Evolutionary conservation across 139 green algal genomes (phyloP), one percentile per base, ranked within the genome.

Genomic region (Tetradesmus obliquus): DNA sequence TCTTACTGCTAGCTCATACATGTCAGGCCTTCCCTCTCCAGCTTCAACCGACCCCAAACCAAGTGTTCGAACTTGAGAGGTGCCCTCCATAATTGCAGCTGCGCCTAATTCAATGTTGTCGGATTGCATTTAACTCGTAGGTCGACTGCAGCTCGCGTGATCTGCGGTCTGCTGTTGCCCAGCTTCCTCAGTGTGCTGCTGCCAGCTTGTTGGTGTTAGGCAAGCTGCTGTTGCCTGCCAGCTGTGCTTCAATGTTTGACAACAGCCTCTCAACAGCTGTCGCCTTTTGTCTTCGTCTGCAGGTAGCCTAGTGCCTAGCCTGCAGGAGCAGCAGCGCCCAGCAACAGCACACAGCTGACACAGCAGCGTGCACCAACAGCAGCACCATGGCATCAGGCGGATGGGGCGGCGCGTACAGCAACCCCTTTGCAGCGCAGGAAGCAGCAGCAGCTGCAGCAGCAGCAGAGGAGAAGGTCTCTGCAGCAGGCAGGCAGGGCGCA

Each of bases 341-440:
- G 66, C 13, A 24, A 24, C 12, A 76, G 17, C 66, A 76, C 57
- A 9, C 15, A 76, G 15, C 66, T 7, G 66, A 76, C 57, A 9
- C 15, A 76, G 15, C 66, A 24, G 66, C 3, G 17, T 3, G 17
- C 17, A 24, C 66, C 17, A 17, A n/a, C 15, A 76, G 66, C 66
- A 76, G 66, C 84, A 58, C 81, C 45, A 89, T 89, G 84, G 84
- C 84, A 60, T 55, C 84, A 82, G 62, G 58, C 19, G 84, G 84
- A n/a, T 89, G 84, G 84, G 84, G 84, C n/a, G 84, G 84, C 51
- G 62, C 84, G 7, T 89, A 89, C 84, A 89, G 86, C 71, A 90
- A 90, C 71, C 86, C 86, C 22, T 90, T 90, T 90, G 86, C 86
- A 55, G 71, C 22, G 17, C 86, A 90, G 80, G 71, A 15, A 71